Conservation (phyloP, 1,284 basidiomycete species). For the Trichosporon asahii region DNA sequence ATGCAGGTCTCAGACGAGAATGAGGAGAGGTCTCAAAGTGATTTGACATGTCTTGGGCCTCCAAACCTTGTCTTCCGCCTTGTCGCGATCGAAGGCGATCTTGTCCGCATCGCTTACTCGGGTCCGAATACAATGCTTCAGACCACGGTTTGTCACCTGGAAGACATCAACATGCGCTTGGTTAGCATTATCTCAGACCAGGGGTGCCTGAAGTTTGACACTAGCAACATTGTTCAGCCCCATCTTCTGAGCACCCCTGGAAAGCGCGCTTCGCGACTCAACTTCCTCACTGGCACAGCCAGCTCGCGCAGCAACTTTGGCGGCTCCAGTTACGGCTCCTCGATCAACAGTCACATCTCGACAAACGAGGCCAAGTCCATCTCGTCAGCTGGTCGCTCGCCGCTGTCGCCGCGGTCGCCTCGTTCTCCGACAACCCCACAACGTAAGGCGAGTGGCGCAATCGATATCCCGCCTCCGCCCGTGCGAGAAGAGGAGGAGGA, state of each 20-base stretch:
- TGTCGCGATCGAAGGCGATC: not conserved
- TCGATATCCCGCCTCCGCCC: not conserved
- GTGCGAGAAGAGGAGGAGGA: slow-evolving; percentile 9
- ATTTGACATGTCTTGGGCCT: not conserved
- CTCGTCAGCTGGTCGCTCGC: not conserved
- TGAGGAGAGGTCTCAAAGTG: not conserved
- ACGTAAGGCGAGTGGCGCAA: not conserved
- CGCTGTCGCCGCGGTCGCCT: not conserved
- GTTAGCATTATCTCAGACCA: not conserved
- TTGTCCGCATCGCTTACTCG: not conserved
- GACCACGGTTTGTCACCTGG: not conserved
- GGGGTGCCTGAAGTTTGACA: slow-evolving; percentile 2
- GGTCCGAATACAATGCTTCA: not conserved
- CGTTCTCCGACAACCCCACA: not conserved
- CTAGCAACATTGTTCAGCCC: slow-evolving; percentile 33
- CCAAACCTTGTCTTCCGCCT: slow-evolving; percentile 1
- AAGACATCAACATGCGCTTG: not conserved
- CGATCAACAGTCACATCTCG: slow-evolving; percentile 6
- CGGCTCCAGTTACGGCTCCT: not conserved
- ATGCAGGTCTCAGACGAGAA: slow-evolving; percentile 74
- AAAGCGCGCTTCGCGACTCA: not conserved
- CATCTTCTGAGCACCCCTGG: slow-evolving; percentile 60
- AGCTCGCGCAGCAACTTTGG: slow-evolving; percentile 7
- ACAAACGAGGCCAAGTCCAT: slow-evolving; percentile 1
- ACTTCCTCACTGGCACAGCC: not conserved